phyloP scores from a whole-genome alignment of 2,329 filamentous ascomycete species.

The Penicillium sp. region DNA sequence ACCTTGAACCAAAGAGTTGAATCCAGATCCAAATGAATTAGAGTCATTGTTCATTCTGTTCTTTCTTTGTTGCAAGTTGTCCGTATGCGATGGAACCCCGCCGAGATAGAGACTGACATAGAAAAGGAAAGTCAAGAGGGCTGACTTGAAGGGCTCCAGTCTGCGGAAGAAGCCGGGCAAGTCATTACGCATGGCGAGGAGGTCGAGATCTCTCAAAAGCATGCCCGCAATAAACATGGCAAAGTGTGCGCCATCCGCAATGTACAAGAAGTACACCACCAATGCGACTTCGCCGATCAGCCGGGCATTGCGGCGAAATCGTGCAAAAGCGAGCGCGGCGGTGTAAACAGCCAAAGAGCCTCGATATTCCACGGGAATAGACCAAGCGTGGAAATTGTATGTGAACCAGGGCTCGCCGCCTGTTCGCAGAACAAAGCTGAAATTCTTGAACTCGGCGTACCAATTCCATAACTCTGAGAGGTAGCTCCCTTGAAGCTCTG shows the following conservation, averaged over 20 bases:
- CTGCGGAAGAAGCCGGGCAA: conserved; percentile 53
- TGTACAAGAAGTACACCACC: conserved; percentile 57
- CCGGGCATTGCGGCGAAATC: not conserved
- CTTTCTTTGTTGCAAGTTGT: conserved; percentile 50
- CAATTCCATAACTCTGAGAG: conserved; percentile 57
- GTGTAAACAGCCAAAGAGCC: not conserved
- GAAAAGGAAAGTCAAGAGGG: conserved; percentile 46
- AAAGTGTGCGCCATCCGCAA: conserved; percentile 65
- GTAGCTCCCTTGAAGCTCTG: not conserved
- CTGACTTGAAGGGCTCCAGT: conserved; percentile 52
- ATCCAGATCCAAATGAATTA: no score
- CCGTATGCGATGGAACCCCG: not conserved
- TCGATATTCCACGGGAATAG: not conserved
- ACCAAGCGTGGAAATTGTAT: conserved; percentile 23
- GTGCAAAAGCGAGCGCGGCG: not conserved
- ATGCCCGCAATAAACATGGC: conserved; percentile 62
- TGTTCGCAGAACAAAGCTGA: conserved; percentile 65
- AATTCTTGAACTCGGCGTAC: conserved; percentile 65
- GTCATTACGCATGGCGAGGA: conserved; percentile 51
- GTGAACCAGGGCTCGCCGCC: conserved; percentile 59
- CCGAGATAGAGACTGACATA: conserved; percentile 35
- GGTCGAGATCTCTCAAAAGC: conserved; percentile 63
- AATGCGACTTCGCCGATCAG: not conserved
- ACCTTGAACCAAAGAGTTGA: no score
- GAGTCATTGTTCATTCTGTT: no score